These are phyloP conservation scores for Adansonia madagascariensis DNA, from an alignment of 441 rosid species.

Conservation along the genomic window DNA sequence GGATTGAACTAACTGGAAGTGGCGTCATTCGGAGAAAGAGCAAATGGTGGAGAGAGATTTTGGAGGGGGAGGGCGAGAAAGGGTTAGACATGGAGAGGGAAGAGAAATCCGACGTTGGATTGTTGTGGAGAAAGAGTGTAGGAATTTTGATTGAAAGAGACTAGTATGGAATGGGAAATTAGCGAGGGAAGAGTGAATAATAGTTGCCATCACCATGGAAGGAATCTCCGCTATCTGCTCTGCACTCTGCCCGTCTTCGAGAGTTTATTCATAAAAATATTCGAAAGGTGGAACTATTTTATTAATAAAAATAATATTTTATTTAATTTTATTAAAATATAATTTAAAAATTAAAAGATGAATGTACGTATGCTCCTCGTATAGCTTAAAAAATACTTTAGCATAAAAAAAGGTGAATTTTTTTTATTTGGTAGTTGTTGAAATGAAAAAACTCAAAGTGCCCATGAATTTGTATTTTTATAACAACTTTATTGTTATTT, in stretches of 20 bases:
- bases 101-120: conserved; percentile 19
- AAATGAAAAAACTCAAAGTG: no score
- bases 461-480: no score
- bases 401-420: no score
- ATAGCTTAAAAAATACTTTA: no score
- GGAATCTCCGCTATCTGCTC: background rate
- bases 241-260: background rate
- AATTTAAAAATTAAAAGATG: no score
- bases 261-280: background rate
- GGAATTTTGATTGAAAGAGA: conserved; percentile 25
- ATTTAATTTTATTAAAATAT: no score
- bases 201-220: conserved; percentile 44
- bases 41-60: conserved; percentile 36
- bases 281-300: no score
- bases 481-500: no score
- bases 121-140: background rate
- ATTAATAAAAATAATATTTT: no score
- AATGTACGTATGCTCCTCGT: no score
- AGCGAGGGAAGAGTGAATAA: conserved; percentile 22
- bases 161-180: conserved; percentile 35
- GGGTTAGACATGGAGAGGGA: conserved; percentile 12
- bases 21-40: conserved; percentile 47
- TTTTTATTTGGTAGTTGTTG: no score
- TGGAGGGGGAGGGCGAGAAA: conserved; percentile 25
- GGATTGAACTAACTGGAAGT: conserved; percentile 44